phyloP scores from a whole-genome alignment of 73 alveolate species.

The Paramecium octaurelia region DNA sequence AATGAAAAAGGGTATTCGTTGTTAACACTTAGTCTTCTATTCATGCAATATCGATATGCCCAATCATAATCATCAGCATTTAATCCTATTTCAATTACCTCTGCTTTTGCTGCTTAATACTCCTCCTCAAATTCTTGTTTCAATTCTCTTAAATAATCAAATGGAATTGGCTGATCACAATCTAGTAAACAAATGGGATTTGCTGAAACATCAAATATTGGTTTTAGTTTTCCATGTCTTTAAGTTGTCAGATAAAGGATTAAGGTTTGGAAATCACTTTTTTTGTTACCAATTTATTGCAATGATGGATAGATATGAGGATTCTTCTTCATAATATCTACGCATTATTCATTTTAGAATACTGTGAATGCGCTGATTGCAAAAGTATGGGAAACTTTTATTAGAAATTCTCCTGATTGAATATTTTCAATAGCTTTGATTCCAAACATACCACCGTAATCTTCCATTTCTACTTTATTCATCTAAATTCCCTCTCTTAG shows the following conservation, averaged over 20 bases:
- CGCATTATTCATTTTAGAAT: neutral
- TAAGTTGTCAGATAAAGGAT: neutral
- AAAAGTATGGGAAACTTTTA: neutral
- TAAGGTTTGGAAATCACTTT: slow-evolving; percentile 36
- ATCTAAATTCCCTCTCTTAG: neutral
- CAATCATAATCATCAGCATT: neutral
- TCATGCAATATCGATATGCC: slow-evolving; percentile 42
- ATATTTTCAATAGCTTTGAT: neutral
- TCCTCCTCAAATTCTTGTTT: neutral
- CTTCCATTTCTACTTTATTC: neutral
- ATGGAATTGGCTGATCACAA: neutral
- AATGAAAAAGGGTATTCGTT: slow-evolving; percentile 41
- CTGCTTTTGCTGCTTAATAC: neutral
- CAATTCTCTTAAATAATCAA: neutral
- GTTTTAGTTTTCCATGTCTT: slow-evolving; percentile 12
- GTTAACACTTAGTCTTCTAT: slow-evolving; percentile 36
- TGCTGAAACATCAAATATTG: neutral
- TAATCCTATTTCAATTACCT: neutral
- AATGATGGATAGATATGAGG: slow-evolving; percentile 34
- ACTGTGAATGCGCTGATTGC: slow-evolving; percentile 34
- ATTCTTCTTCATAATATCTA: neutral
- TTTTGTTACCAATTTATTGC: neutral
- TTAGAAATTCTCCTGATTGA: neutral
- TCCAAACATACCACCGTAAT: neutral
- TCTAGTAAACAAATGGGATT: neutral